Evolutionary conservation across 345 rosid species (phyloP), one percentile per base, ranked within the genome.

Genomic region (Punica granatum): DNA sequence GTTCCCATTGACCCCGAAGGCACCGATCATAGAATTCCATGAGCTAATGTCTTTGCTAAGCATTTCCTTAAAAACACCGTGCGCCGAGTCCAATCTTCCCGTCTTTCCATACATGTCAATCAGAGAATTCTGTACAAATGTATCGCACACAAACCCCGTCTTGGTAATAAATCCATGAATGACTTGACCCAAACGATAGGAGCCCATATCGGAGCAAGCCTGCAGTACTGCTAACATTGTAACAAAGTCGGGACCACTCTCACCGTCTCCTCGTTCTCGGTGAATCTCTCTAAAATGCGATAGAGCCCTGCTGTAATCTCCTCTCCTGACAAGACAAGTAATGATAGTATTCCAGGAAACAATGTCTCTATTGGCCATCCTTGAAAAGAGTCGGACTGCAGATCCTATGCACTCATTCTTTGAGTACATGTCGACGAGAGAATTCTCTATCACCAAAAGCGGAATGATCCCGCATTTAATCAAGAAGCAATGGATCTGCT

Each of bases 401-500:
- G 82, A 85, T 69, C 75, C 76, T 56, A 78, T 69, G 44, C 67
- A 62, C 63, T 83, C 89, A 41, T 84, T 80, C 72, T 83, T 78
- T 7, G 88, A 79, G 68, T 87, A 87, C 86, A 85, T 72, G 72
- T 81, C 73, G 11, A 84, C 81, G 46, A 82, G 83, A 7, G 88
- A 74, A 53, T 86, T 85, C 63, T 84, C 89, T 16, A 78, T 73
- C 60, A 84, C 81, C 74, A 83, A 71, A 34, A 75, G 75, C 9
- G 80, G 78, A 60, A 79, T 63, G 60, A 80, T 78, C 7, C 78
- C 82, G 42, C 70, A 80, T 73, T 90, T 92, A 39, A 90, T 72
- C 32, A 78, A 74, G 74, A 70, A 78, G 56, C 88, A 82, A 68
- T 92, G 98, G 36, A 90, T 73, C 81, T 90, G 95, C 77, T 78